Evolutionary conservation across 148 eudicot species (phyloP).

Genomic region (Chenopodium suecicum): DNA sequence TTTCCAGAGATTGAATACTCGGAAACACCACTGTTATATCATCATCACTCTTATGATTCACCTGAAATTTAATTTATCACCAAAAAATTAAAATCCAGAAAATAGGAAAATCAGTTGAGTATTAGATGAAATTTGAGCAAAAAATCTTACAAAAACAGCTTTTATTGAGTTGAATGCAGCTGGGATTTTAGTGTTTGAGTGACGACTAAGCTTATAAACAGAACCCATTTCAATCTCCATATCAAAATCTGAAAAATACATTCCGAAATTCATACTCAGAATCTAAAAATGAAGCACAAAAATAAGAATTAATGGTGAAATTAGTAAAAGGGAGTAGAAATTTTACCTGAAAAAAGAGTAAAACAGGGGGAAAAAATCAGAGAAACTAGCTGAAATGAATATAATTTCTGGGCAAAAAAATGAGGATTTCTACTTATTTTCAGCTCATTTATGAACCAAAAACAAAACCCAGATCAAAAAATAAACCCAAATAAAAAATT

Average conservation of each 20-base stretch:
- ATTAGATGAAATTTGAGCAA: neutral
- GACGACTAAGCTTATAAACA: constrained; percentile 66
- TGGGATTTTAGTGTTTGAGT: constrained; percentile 44
- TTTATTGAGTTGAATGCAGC: constrained; percentile 49
- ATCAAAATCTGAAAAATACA: neutral
- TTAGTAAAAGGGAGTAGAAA: neutral
- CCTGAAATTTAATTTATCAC: constrained; percentile 41
- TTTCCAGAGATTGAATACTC: constrained; percentile 48
- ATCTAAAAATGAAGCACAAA: neutral
- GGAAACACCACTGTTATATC: constrained; percentile 66
- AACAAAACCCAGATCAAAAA: neutral
- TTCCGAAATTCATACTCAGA: neutral
- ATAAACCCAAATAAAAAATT: neutral
- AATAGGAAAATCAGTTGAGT: neutral
- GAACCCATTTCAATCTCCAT: constrained; percentile 49
- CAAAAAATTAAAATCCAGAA: neutral
- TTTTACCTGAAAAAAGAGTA: neutral
- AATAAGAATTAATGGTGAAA: neutral
- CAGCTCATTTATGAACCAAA: neutral
- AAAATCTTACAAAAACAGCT: constrained; percentile 60
- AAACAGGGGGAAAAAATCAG: neutral
- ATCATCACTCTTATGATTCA: constrained; percentile 47
- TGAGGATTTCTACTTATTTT: neutral
- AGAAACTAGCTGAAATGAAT: neutral
- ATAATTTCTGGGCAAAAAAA: neutral